A percentile compares a stretch with the other conserved stretches of the same genome.
Conservation (phyloP, 805 yeast species). For the Sugiyamaella smithiae region DNA sequence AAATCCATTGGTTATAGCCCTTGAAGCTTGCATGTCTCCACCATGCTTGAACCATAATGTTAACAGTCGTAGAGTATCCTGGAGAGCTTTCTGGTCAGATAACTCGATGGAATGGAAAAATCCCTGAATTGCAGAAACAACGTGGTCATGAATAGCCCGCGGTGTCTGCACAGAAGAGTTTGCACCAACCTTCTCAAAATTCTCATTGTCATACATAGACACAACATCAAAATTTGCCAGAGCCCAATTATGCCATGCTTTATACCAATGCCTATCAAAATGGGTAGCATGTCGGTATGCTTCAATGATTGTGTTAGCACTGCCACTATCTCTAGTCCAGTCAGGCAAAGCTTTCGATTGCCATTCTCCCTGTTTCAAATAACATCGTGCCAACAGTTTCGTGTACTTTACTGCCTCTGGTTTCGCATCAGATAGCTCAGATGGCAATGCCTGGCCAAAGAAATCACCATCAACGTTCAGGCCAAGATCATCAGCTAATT, state of each 20-base stretch:
- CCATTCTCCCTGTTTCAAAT: constrained; percentile 98
- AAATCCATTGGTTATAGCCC: constrained; percentile 87
- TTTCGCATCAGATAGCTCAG: constrained; percentile 63
- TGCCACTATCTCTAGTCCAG: constrained; percentile 70
- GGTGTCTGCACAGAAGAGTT: constrained; percentile 5
- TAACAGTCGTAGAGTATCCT: constrained; percentile 84
- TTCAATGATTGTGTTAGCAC: constrained; percentile 67
- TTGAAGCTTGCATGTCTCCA: constrained; percentile 86
- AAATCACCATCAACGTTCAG: constrained; percentile 66
- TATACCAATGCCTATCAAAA: constrained; percentile 90
- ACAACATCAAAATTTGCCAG: constrained; percentile 95
- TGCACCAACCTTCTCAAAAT: constrained; percentile 22
- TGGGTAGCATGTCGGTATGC: constrained; percentile 92
- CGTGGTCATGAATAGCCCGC: constrained; percentile 73
- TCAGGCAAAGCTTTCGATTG: constrained; percentile 73
- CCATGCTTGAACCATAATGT: constrained; percentile 97
- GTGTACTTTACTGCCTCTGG: constrained; percentile 81
- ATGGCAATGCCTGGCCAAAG: constrained; percentile 80
- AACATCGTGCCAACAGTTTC: constrained; percentile 84
- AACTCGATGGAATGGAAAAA: constrained; percentile 92
- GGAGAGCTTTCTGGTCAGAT: constrained; percentile 82
- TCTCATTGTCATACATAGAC: constrained; percentile 37
- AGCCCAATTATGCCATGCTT: constrained; percentile 99
- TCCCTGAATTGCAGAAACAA: constrained; percentile 93
- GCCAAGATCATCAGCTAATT: constrained; percentile 86